Conservation (phyloP, 768 basidiomycete species). For the Leucocoprinus leucothites region DNA sequence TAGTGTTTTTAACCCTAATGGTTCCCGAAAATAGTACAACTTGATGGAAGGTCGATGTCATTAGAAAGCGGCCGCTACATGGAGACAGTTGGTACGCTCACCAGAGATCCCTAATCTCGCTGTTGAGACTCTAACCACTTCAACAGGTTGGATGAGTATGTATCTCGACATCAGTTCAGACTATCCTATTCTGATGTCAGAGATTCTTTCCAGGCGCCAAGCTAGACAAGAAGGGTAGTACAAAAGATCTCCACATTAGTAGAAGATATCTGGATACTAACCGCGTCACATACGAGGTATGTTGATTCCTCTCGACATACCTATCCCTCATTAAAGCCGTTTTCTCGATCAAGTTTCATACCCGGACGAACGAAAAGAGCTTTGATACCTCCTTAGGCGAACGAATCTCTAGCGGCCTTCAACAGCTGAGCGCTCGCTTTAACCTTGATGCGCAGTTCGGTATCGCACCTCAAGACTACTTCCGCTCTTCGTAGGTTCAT, state of each 20-base stretch:
- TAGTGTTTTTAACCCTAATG: background rate
- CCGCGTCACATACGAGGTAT: conserved; percentile 70
- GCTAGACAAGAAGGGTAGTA: conserved; percentile 36
- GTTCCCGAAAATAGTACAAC: conserved; percentile 47
- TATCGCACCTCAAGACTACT: conserved; percentile 74
- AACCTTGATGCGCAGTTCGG: conserved; percentile 58
- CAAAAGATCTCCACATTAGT: conserved; percentile 55
- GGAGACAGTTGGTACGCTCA: conserved; percentile 77
- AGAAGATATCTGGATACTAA: conserved; percentile 81
- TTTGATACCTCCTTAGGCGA: conserved; percentile 64
- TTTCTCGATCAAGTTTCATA: conserved; percentile 53
- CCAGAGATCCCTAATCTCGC: background rate
- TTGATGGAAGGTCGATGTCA: conserved; percentile 74
- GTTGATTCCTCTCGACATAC: background rate
- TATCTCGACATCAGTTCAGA: conserved; percentile 1
- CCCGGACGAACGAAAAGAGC: conserved; percentile 39
- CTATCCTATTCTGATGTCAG: background rate
- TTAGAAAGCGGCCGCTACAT: conserved; percentile 87
- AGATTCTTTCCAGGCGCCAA: conserved; percentile 38
- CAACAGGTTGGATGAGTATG: conserved; percentile 65
- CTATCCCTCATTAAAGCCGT: background rate
- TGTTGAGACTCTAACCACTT: background rate
- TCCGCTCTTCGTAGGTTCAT: conserved; percentile 49
- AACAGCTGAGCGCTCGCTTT: conserved; percentile 10
- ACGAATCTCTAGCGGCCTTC: conserved; percentile 53